A percentile compares a stretch with the other conserved stretches of the same genome.
phyloP scores from a whole-genome alignment of 169 alveolate genomes.

The Eimeria acervulina region DNA sequence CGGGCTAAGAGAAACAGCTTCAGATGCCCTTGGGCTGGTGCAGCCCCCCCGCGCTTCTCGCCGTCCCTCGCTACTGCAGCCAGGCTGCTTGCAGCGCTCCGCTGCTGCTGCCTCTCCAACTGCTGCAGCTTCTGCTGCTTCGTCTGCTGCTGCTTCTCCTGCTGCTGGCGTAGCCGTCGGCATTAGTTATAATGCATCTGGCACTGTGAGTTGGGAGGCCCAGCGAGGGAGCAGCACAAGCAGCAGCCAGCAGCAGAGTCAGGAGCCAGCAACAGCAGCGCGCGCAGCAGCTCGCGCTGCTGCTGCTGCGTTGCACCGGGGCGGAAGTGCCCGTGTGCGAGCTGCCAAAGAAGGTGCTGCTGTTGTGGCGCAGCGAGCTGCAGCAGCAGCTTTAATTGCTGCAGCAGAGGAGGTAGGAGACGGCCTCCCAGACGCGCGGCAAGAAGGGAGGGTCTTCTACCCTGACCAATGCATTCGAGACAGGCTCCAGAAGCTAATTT shows the following conservation, averaged over 20 bases:
- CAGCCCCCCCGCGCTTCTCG: constrained; percentile 47
- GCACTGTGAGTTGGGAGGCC: constrained; percentile 4
- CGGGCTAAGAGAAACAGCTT: neutral
- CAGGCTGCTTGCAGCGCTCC: constrained; percentile 11
- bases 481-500: constrained; percentile 37
- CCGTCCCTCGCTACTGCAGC: constrained; percentile 47
- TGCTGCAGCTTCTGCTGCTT: constrained; percentile 52
- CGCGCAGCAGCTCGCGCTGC: constrained; percentile 48
- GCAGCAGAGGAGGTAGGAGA: constrained; percentile 70
- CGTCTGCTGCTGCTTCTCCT: constrained; percentile 7
- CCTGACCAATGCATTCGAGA: constrained; percentile 35
- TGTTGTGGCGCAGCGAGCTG: constrained; percentile 60
- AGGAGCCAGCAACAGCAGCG: constrained; percentile 61
- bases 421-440: neutral
- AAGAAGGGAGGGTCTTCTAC: constrained; percentile 45
- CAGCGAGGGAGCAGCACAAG: constrained; percentile 60
- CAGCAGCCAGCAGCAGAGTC: constrained; percentile 76
- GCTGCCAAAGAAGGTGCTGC: constrained; percentile 61
- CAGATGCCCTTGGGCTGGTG: constrained; percentile 3
- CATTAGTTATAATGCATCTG: neutral
- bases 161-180: constrained; percentile 59
- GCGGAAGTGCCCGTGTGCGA: constrained; percentile 16
- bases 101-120: constrained; percentile 36
- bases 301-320: constrained; percentile 15
- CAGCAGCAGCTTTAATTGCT: constrained; percentile 65